Evolutionary conservation across 2,329 filamentous ascomycete genomes (phyloP), one percentile per base, ranked within the genome.

Genomic region (Phaeoacremonium minimum): DNA sequence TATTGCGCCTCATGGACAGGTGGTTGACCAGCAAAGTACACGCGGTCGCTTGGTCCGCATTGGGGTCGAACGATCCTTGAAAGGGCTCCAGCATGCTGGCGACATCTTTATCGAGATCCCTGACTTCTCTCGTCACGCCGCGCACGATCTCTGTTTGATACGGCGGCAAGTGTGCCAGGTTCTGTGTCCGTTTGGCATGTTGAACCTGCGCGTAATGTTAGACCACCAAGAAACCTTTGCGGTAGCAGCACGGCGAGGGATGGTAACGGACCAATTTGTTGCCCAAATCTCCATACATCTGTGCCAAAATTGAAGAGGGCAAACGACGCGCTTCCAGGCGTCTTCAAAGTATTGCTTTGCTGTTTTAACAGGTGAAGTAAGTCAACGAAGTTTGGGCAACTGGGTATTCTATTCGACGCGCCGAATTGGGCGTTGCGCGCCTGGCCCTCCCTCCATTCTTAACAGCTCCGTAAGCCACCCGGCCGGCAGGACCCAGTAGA

Each of bases 101-200:
- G 19, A 91, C 84, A 62, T 96, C 88, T 57, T 85, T 87, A 61
- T 97, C 85, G 7, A 98, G 75, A 50, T 97, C 91, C 50, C 90
- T 85, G 15, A 96, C 89, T 72, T 98, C 93, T 51, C 89, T 84
- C 3, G 88, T 85, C 33, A 95, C 85, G 15, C 80, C 78, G 39
- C 90, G 89, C 37, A 97, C 87, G 30, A 94, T 76, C 56, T 97
- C 93, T 18, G 89, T 84, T 62, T 95, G 89, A 59, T 97, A 97
- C 4, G 89, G 83, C 1, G 93, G 93, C 4, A 98, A 77, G 57
- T 94, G 81, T 19, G 82, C 69, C 38, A 98, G 78, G 46, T 87
- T 85, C 62, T 93, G 88, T 14, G 87, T 95, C 57, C 93, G 81
- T 73, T 97, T 97, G 59, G 93, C 93, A 71, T 97, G 87, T 70